Conservation (phyloP, 331 rosid genomes). For the Prunus yedoensis region DNA sequence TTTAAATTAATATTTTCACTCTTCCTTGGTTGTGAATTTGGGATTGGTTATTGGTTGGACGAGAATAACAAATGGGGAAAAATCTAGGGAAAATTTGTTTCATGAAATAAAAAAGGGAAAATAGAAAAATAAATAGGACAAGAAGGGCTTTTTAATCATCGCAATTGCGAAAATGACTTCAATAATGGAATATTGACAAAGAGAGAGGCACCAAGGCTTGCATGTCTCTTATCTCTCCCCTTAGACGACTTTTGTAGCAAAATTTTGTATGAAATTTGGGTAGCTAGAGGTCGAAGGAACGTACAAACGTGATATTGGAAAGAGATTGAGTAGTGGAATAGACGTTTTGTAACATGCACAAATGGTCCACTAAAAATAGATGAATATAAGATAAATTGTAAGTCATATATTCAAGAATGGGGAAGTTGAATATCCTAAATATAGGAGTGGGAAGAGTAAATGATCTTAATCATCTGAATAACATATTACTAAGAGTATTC, state of each 20-base stretch:
- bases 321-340: neutral
- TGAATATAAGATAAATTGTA: neutral
- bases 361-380: neutral
- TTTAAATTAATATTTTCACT: neutral
- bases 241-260: neutral
- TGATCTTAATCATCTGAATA: too few relatives aligned
- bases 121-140: neutral
- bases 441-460: too few relatives aligned
- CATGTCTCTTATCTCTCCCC: constrained; percentile 1
- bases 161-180: constrained; percentile 10
- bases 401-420: too few relatives aligned
- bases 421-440: too few relatives aligned
- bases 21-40: neutral
- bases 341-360: neutral
- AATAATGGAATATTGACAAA: neutral
- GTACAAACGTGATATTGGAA: constrained; percentile 1
- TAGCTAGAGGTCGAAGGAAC: constrained; percentile 11
- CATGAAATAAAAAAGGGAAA: neutral
- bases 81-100: neutral
- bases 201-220: neutral
- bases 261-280: neutral
- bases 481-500: too few relatives aligned
- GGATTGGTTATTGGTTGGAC: neutral
- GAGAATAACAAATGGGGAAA: neutral
- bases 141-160: neutral